Evolutionary conservation across 1,139 yeast genomes (phyloP).

Genomic region (Suhomyces wounanorum): DNA sequence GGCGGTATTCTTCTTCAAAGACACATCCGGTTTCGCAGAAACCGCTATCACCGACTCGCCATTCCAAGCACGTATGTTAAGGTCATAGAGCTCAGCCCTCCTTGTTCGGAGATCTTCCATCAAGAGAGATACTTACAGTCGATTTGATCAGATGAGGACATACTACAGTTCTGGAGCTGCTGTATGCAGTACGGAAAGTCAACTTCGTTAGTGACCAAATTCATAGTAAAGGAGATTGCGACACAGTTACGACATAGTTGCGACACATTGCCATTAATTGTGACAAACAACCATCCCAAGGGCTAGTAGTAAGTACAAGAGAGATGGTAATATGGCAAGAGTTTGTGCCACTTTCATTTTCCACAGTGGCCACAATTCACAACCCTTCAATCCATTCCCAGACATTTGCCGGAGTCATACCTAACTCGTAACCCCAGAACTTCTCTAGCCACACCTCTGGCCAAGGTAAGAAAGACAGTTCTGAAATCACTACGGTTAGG

Average conservation of each 20-base stretch:
- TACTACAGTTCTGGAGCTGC: neutral
- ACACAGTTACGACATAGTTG: too few relatives aligned
- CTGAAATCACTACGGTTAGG: neutral
- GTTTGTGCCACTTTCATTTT: too few relatives aligned
- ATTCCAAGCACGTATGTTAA: constrained; percentile 57
- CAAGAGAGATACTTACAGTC: neutral
- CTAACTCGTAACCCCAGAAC: neutral
- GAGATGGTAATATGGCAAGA: too few relatives aligned
- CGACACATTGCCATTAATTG: too few relatives aligned
- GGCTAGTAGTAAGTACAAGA: too few relatives aligned
- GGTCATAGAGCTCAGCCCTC: constrained; percentile 38
- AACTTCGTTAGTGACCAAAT: too few relatives aligned
- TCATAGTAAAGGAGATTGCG: too few relatives aligned
- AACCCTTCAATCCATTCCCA: too few relatives aligned
- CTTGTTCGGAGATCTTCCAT: constrained; percentile 14
- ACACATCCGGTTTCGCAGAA: constrained; percentile 59
- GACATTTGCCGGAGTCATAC: too few relatives aligned
- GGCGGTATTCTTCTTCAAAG: constrained; percentile 81
- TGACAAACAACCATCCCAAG: too few relatives aligned
- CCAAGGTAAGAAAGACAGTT: neutral
- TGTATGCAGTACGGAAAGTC: neutral
- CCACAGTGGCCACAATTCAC: too few relatives aligned
- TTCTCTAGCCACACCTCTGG: neutral
- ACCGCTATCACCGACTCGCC: constrained; percentile 38
- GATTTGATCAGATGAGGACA: neutral